Base-by-base conservation (phyloP, 768 basidiomycete species). In the Antrodiella citrinella region DNA sequence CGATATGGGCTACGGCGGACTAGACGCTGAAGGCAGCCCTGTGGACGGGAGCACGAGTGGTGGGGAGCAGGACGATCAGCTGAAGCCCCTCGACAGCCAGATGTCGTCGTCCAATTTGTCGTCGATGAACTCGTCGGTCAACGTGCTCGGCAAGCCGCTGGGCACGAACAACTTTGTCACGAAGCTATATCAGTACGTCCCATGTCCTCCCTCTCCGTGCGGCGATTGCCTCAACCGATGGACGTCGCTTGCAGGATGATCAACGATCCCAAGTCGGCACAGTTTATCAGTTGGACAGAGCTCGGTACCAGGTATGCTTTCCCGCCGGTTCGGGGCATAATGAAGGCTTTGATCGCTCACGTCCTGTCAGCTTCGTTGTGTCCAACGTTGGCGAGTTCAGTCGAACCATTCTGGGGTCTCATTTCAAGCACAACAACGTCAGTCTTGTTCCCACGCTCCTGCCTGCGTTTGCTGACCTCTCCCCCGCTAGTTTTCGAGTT, bases 361-460 rank as follows among this genome's bases (percentile, higher is more conserved):
- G 39, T 48, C 30, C 30, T 15, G 7, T 12, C 39, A 77, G 85
- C 44, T 91, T 92, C 58, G 86, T 91, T 43, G 89, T 92, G 26
- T 85, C 83, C 40, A 90, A 89, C 53, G 86, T 88, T 44, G 84
- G 85, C 64, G 86, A 90, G 62, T 91, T 92, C 64, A 89, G 86
- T 57, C 73, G 86, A 53, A 86, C 80, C 60, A 90, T 91, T 57
- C 73, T 92, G 24, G 88, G 88, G 2, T 81, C 83, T 2, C 89
- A 92, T 62, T 92, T 91, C 69, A 91, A 91, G 66, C 90, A 92
- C 68, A 91, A 90, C 65, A 91, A 91, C 63, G 87, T 87, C 53
- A 50, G 85, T 69, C 19, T 50, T 20, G 35, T 30, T 26, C 45
- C 48, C 51, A 43, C 45, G 23, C n/a, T 45, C 47, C 51, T 51